Base-by-base conservation (phyloP, 352 stramenopile genomes). In the Pythium biforme region DNA sequence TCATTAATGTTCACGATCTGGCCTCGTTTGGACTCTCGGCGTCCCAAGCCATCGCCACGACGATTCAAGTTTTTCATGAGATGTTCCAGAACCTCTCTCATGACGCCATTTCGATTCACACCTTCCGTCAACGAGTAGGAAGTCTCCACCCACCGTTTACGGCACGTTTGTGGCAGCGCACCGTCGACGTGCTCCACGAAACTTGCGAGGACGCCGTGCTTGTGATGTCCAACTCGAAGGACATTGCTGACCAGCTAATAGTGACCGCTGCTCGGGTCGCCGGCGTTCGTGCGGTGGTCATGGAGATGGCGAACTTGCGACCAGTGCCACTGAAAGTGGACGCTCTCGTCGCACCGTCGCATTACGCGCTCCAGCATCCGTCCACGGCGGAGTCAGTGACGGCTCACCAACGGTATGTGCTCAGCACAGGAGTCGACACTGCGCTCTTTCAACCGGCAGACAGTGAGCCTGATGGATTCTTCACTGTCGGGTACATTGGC, bases 251-350 rank as follows among this genome's bases (percentile, higher is more conserved):
- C 45, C 31, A 73, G 29, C 15, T 78, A 6, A 54, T 85, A 1
- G 60, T 83, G 14, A 55, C 71, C 29, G 72, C 64, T 12, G 69
- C 77, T 34, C 67, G 74, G 7, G 25, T 81, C 9, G 70, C 72
- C 23, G 74, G 75, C 17, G 67, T 72, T 2, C 66, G 65, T 6
- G 69, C 77, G 0, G 59, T 83, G 7, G 54, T 84, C 3, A 79
- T 84, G 68, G 79, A 89, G 55, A 66, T 89, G 5, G 62, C 79
- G 2, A 89, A 86, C 52, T 48, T 89, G 1, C 46, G 71, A 10
- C 77, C 79, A 1, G 65, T 68, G 20, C 34, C 33, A 20, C 33
- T 86, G 6, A 39, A 71, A 0, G 72, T 86, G 20, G 79, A 89
- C 27, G 62, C 73, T 14, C 60, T 89, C 15, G 65, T 89, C 5